phyloP scores from a whole-genome alignment of 768 basidiomycete species.

The Sporobolomyces pararoseus region DNA sequence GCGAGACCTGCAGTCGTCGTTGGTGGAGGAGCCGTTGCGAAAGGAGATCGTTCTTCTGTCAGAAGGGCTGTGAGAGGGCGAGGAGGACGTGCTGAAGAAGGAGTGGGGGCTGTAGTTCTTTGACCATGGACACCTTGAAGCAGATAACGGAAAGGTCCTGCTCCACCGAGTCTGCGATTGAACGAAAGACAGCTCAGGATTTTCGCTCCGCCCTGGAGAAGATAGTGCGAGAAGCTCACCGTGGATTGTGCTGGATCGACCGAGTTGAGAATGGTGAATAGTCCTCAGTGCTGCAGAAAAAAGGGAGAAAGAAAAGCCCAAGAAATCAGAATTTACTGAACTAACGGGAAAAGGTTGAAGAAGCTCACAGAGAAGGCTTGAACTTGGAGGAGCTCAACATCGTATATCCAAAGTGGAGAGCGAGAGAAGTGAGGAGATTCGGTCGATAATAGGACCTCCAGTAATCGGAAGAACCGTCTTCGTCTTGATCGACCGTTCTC shows the following conservation, averaged over 20 bases:
- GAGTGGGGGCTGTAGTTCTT: background rate
- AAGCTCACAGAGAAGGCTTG: conserved; percentile 63
- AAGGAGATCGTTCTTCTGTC: background rate
- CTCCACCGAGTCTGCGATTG: background rate
- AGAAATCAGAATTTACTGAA: background rate
- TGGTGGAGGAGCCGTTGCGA: background rate
- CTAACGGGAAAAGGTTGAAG: background rate
- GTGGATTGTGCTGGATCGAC: conserved; percentile 3
- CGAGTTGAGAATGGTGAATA: conserved; percentile 7
- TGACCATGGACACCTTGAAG: conserved; percentile 15
- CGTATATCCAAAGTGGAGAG: conserved; percentile 85
- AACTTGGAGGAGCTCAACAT: conserved; percentile 79
- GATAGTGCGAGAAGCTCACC: background rate
- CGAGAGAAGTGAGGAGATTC: conserved; percentile 72
- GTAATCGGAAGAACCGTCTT: conserved; percentile 53
- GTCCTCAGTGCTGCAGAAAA: conserved; percentile 2
- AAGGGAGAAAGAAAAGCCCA: too few species aligned
- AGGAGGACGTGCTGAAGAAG: background rate
- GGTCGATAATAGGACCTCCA: conserved; percentile 90
- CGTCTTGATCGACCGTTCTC: conserved; percentile 59
- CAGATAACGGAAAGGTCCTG: conserved; percentile 4
- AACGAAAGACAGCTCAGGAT: background rate
- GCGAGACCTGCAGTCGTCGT: conserved; percentile 42
- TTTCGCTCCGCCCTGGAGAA: too few species aligned
- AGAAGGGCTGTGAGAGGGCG: background rate